Base-by-base conservation (phyloP, 2,329 filamentous ascomycete species). In the Cercospora beticola region DNA sequence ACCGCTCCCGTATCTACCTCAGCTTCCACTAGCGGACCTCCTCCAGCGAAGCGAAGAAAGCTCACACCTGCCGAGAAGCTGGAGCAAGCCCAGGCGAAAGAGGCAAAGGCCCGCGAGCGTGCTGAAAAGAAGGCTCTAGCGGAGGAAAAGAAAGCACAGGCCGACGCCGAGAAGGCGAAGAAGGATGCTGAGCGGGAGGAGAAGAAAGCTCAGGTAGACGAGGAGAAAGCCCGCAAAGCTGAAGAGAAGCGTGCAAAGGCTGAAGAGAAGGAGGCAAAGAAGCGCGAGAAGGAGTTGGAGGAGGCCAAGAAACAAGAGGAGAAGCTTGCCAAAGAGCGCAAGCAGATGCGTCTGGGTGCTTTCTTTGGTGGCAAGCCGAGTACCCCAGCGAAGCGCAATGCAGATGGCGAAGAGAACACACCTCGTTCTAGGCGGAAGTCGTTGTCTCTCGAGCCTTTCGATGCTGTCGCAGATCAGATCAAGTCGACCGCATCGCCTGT, bases 281-380 rank as follows among this genome's bases (percentile, higher is more conserved):
- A 80, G 68, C 82, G 80, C 10, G 80, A 81, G 30, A 80, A 77
- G 68, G 75, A 77, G 33, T 57, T 74, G 2, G 75, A 76, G 46
- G 74, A 78, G 64, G 73, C 77, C 46, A 68, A 71, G 21, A 75
- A 74, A 61, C 71, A 70, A 10, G 74, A 78, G 59, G 76, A 74
- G 18, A 78, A 77, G 69, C 64, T 77, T 14, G 77, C 74, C 68
- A 75, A 72, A 52, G 72, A 78, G 66, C 75, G 71, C n/a, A 73
- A 68, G 36, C 77, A 78, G 68, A 77, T 76, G 76, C 71, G 77
- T 69, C 75, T 84, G 40, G 82, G 80, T 59, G 78, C 81, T 21
- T 84, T 84, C 76, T 84, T 84, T 72, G 70, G 68, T 18, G 73
- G 73, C 31, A 82, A 80, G 66, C 81, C 82, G 23, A 73, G 69